Conservation (phyloP, 2,329 filamentous ascomycete genomes). For the Rutstroemia sp. region DNA sequence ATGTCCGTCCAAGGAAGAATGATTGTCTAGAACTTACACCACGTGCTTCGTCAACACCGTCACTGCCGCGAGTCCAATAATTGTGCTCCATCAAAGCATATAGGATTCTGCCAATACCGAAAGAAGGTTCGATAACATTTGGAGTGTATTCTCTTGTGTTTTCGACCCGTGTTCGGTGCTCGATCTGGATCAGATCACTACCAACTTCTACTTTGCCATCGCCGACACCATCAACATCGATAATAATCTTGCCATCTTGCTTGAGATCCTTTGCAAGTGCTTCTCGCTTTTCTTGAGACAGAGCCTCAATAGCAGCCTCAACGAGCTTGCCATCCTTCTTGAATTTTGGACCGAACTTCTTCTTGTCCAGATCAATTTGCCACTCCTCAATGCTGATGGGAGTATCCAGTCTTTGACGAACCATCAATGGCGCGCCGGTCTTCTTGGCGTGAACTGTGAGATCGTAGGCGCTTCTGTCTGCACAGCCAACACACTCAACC, state of each 20-base stretch:
- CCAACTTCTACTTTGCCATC: conserved; percentile 72
- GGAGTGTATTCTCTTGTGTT: conserved; percentile 87
- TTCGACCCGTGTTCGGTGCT: conserved; percentile 75
- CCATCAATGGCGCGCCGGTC: conserved; percentile 78
- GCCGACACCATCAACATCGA: conserved; percentile 62
- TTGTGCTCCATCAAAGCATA: conserved; percentile 91
- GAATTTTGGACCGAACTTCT: conserved; percentile 91
- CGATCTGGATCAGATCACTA: conserved; percentile 74
- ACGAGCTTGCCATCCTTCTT: conserved; percentile 90
- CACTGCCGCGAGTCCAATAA: conserved; percentile 76
- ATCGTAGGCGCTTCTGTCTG: conserved; percentile 92
- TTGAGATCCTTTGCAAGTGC: conserved; percentile 68
- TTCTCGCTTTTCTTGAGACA: conserved; percentile 72
- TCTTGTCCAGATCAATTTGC: conserved; percentile 82
- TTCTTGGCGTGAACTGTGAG: conserved; percentile 87
- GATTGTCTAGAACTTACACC: conserved; percentile 55
- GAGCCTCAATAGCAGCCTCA: conserved; percentile 64
- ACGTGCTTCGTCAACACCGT: conserved; percentile 73
- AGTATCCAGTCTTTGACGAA: conserved; percentile 72
- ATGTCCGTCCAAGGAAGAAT: neutral
- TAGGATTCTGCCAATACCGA: conserved; percentile 90
- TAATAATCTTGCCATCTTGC: conserved; percentile 64
- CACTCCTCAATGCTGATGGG: conserved; percentile 80
- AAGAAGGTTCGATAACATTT: conserved; percentile 95
- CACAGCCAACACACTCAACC: conserved; percentile 97